These are phyloP conservation scores for Blastobotrys serpentis DNA, from an alignment of 1,139 yeast genomes.

Conservation along the genomic window DNA sequence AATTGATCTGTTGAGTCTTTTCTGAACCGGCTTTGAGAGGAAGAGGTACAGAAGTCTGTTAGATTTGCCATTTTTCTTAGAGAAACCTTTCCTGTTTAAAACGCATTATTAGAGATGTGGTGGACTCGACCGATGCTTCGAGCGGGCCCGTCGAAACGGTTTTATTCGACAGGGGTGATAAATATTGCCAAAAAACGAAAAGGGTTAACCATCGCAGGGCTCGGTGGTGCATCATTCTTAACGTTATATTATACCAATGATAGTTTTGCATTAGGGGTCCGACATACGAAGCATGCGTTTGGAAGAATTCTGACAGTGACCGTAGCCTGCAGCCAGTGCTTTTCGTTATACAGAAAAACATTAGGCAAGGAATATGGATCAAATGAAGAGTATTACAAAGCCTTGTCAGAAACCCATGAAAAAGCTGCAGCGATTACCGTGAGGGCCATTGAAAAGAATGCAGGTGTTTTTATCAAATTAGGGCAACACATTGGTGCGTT, in stretches of 20 bases:
- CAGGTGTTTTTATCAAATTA: constrained; percentile 88
- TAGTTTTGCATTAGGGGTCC: constrained; percentile 28
- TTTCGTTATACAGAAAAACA: constrained; percentile 52
- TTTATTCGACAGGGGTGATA: not conserved
- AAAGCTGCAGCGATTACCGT: constrained; percentile 79
- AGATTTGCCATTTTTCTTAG: too few relatives aligned
- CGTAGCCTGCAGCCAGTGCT: constrained; percentile 35
- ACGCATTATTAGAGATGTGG: not conserved
- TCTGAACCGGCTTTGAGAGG: too few relatives aligned
- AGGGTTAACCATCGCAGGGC: constrained; percentile 8
- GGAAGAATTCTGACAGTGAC: constrained; percentile 37
- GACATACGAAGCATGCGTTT: constrained; percentile 31
- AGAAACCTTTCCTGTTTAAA: too few relatives aligned
- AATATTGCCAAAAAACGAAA: constrained; percentile 6
- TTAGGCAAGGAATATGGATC: constrained; percentile 49
- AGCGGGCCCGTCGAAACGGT: not conserved
- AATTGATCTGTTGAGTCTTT: too few relatives aligned
- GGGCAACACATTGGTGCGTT: constrained; percentile 94
- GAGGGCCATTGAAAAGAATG: constrained; percentile 76
- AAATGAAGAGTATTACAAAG: constrained; percentile 52
- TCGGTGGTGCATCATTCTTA: constrained; percentile 8
- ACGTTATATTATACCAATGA: constrained; percentile 16
- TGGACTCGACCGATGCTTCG: not conserved
- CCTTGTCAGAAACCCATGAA: constrained; percentile 62
- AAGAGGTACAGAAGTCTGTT: too few relatives aligned